These are phyloP conservation scores for Aspergillus nomiae DNA, from an alignment of 2,329 filamentous ascomycete species.

Conservation along the genomic window DNA sequence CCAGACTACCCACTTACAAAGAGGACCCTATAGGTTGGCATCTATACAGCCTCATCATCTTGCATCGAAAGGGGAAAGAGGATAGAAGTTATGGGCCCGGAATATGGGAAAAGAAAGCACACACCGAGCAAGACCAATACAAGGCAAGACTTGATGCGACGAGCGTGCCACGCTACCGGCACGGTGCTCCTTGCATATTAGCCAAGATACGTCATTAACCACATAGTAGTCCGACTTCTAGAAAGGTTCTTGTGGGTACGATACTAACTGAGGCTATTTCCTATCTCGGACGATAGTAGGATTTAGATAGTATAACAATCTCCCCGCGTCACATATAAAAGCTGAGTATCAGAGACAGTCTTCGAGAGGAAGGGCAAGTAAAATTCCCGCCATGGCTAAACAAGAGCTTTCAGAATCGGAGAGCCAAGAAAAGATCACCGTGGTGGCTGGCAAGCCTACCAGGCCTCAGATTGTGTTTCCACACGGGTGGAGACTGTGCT, in stretches of 20 bases:
- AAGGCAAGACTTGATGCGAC: neutral
- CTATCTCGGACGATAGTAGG: neutral
- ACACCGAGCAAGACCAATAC: neutral
- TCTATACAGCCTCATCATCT: too few relatives aligned
- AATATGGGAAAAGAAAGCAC: neutral
- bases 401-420: neutral
- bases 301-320: too few relatives aligned
- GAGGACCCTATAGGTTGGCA: too few relatives aligned
- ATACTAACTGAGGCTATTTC: neutral
- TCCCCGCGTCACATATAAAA: neutral
- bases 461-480: neutral
- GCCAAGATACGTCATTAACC: neutral
- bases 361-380: neutral
- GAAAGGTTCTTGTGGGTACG: neutral
- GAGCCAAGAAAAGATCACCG: neutral
- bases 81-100: neutral
- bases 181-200: neutral
- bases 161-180: neutral
- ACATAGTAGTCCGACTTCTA: neutral
- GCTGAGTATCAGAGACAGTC: neutral
- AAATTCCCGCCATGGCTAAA: neutral
- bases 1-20: too few relatives aligned
- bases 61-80: neutral
- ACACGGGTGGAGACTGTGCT: conserved; percentile 4
- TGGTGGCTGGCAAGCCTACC: neutral